Evolutionary conservation across 1,284 basidiomycete species (phyloP), one percentile per base, ranked within the genome.

Genomic region (Rugosomyces carneus): DNA sequence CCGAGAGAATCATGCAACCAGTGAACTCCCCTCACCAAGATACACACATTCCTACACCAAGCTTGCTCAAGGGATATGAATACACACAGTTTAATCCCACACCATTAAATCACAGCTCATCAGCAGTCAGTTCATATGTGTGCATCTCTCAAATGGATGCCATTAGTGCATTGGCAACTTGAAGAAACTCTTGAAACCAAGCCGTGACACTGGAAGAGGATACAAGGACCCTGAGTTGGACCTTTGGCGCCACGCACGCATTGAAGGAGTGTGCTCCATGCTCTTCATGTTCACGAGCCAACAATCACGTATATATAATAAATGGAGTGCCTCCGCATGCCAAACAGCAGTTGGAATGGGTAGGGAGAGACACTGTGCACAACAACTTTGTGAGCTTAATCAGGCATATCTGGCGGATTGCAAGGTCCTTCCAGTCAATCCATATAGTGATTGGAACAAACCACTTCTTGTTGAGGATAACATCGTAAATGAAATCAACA

Each of bases 361-460:
- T 5, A 15, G 47, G 8, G 59, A 60, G 0, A 7, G 4, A 0
- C 54, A 61, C 36, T 65, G 60, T 49, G 57, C 61, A 0, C 45
- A 55, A 0, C 45, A 46, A 3, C 53, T 65, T 2, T 35, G 53
- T 0, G 31, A 39, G 5, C 38, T 64, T 9, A 40, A 42, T 1
- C 42, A 52, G 0, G 20, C 34, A 23, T 66, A 53, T 47, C 59
- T 67, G 7, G 7, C 20, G 0, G 55, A 66, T 34, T 53, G 52
- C 1, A 48, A 37, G 1, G 13, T 63, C 9, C 50, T 65, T 2
- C 62, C 60, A 0, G 32, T 60, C 1, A 67, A 65, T 53, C 60
- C 59, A 3, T 65, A 60, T 52, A 57, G 64, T 1, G 31, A 54
- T 9, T 65, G 61, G 61, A 62, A 60, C 31, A 29, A 57, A 26